Percentiles rank a stretch among this genome's conserved stretches.
Conservation (phyloP, 1,139 yeast genomes). For the Saccharomyces uvarum region DNA sequence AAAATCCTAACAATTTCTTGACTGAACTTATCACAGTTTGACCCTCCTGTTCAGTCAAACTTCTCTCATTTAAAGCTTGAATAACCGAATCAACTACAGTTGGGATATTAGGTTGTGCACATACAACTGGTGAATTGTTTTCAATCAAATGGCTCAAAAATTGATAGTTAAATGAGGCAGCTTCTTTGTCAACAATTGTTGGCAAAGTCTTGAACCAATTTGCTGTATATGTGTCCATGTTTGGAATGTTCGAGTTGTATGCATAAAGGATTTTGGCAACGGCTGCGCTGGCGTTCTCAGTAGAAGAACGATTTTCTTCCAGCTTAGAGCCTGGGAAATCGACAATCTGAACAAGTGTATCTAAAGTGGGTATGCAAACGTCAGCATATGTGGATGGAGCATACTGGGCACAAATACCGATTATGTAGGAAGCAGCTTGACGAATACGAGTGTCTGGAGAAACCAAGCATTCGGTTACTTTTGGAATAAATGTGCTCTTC, state of each 20-base stretch:
- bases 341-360: constrained; percentile 66
- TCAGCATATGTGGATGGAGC: constrained; percentile 62
- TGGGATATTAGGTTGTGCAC: constrained; percentile 44
- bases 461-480: constrained; percentile 57
- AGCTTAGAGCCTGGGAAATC: constrained; percentile 78
- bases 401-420: constrained; percentile 79
- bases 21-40: constrained; percentile 56
- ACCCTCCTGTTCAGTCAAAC: constrained; percentile 66
- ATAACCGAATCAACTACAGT: constrained; percentile 65
- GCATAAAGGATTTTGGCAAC: constrained; percentile 71
- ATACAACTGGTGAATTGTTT: constrained; percentile 55
- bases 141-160: constrained; percentile 71
- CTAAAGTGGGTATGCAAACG: constrained; percentile 60
- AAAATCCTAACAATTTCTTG: constrained; percentile 38
- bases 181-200: constrained; percentile 74
- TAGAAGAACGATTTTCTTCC: constrained; percentile 77
- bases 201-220: constrained; percentile 85
- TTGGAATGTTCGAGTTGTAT: constrained; percentile 50
- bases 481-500: constrained; percentile 56
- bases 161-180: constrained; percentile 79
- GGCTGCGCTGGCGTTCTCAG: constrained; percentile 78
- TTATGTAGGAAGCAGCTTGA: constrained; percentile 78
- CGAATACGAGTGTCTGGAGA: constrained; percentile 69
- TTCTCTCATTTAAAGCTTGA: constrained; percentile 64
- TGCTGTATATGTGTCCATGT: constrained; percentile 52